Conservation (phyloP, 2,329 filamentous ascomycete species). For the Colletotrichum liriopes region DNA sequence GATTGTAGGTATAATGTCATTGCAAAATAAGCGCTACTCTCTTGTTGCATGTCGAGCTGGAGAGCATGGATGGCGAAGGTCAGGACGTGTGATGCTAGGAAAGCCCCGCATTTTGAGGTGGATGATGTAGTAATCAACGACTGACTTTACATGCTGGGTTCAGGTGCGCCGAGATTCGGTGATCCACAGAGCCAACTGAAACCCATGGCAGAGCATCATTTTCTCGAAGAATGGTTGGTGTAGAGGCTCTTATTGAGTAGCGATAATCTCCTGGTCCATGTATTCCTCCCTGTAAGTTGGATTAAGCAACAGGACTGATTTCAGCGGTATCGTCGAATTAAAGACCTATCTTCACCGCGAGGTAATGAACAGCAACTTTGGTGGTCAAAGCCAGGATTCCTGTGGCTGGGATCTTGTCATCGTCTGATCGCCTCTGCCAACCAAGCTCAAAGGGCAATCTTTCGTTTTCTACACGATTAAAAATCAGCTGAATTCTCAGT, state of each 20-base stretch:
- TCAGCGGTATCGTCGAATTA: not conserved
- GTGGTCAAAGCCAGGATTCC: conserved; percentile 26
- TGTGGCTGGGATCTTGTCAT: conserved; percentile 28
- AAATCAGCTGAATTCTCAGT: not conserved
- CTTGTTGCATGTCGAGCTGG: not conserved
- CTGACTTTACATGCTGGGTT: too few species aligned
- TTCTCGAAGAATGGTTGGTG: too few species aligned
- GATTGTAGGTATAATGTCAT: not conserved
- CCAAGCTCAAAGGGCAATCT: conserved; percentile 14
- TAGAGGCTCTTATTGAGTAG: too few species aligned
- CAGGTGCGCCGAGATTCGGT: too few species aligned
- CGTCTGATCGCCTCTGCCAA: conserved; percentile 28
- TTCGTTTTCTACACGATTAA: conserved; percentile 9
- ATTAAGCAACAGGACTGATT: not conserved
- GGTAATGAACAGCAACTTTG: conserved; percentile 27
- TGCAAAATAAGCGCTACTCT: not conserved
- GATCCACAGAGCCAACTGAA: too few species aligned
- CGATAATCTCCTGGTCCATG: not conserved
- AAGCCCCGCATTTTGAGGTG: not conserved
- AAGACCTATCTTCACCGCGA: conserved; percentile 10
- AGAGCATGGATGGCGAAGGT: not conserved
- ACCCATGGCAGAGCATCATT: too few species aligned
- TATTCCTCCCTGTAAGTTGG: not conserved
- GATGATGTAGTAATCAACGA: not conserved
- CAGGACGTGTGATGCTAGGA: not conserved